Evolutionary conservation across 352 stramenopile species (phyloP).

Genomic region (Plasmopara halstedii): DNA sequence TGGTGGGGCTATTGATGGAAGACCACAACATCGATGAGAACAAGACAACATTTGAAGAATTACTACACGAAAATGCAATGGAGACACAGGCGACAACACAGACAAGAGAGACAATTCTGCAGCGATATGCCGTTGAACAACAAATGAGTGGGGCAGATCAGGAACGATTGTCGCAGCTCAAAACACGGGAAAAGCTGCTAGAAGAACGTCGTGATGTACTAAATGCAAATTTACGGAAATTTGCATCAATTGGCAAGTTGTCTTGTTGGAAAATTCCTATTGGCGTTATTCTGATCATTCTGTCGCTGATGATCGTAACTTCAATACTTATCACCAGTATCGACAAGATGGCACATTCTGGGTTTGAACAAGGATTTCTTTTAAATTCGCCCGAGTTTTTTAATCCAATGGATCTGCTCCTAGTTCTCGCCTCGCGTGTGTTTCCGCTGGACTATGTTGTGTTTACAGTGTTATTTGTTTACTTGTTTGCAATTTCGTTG

Average conservation of each 20-base stretch:
- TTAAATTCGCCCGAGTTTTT: constrained; percentile 54
- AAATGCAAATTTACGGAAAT: constrained; percentile 51
- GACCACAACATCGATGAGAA: constrained; percentile 63
- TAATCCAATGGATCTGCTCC: constrained; percentile 66
- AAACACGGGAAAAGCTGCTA: constrained; percentile 60
- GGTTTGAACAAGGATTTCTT: constrained; percentile 59
- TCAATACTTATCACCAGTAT: constrained; percentile 75
- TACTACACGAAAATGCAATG: constrained; percentile 68
- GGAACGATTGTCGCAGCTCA: constrained; percentile 63
- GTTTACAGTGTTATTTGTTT: constrained; percentile 70
- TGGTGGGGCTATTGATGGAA: constrained; percentile 75
- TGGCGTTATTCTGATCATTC: constrained; percentile 44
- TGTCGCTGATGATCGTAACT: constrained; percentile 59
- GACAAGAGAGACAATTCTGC: constrained; percentile 63
- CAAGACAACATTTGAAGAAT: constrained; percentile 59
- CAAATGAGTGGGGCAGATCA: constrained; percentile 63
- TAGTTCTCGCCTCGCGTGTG: constrained; percentile 62
- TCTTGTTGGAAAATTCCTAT: constrained; percentile 68
- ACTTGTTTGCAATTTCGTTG: constrained; percentile 73
- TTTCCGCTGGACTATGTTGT: constrained; percentile 83
- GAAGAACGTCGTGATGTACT: constrained; percentile 59
- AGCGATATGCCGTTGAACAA: constrained; percentile 52
- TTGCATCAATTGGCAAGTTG: constrained; percentile 33
- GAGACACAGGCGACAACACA: constrained; percentile 58
- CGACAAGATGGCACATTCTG: constrained; percentile 73